Conservation (phyloP, 1,284 basidiomycete species). For the Leccinum angustisporum region DNA sequence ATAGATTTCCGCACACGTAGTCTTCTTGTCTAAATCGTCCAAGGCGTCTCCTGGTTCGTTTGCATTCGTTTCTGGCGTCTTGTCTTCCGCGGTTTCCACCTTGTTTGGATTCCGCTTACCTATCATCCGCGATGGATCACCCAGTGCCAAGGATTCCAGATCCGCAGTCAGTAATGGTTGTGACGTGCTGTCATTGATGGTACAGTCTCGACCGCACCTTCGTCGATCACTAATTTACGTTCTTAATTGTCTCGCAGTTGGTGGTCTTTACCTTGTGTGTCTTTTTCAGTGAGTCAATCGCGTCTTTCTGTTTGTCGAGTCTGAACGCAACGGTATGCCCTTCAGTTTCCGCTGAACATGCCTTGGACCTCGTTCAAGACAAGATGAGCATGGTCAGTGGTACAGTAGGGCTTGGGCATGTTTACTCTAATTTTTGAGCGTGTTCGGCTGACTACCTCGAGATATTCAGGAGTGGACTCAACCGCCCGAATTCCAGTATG, state of each 20-base stretch:
- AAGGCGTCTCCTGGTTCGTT: constrained; percentile 60
- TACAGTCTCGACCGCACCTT: constrained; percentile 83
- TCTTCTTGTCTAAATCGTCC: constrained; percentile 72
- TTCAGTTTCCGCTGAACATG: constrained; percentile 51
- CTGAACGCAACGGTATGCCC: background rate
- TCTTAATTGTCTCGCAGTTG: constrained; percentile 87
- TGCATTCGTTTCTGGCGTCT: constrained; percentile 80
- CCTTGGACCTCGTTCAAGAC: constrained; percentile 84
- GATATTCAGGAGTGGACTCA: no score
- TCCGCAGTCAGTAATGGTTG: constrained; percentile 46
- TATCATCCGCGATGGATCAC: constrained; percentile 78
- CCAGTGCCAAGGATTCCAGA: constrained; percentile 79
- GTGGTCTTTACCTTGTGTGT: constrained; percentile 86
- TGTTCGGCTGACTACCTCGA: no score
- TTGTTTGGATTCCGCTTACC: constrained; percentile 89
- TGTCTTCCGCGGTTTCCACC: constrained; percentile 83
- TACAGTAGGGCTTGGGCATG: background rate
- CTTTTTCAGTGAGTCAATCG: constrained; percentile 68
- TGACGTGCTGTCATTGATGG: constrained; percentile 24
- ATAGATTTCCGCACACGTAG: constrained; percentile 65
- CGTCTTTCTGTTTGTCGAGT: background rate
- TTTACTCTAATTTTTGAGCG: background rate
- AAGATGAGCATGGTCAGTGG: constrained; percentile 37
- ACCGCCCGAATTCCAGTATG: no score
- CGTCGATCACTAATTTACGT: constrained; percentile 87